Conservation (phyloP, 1,284 basidiomycete genomes). For the Vanrija sp. region DNA sequence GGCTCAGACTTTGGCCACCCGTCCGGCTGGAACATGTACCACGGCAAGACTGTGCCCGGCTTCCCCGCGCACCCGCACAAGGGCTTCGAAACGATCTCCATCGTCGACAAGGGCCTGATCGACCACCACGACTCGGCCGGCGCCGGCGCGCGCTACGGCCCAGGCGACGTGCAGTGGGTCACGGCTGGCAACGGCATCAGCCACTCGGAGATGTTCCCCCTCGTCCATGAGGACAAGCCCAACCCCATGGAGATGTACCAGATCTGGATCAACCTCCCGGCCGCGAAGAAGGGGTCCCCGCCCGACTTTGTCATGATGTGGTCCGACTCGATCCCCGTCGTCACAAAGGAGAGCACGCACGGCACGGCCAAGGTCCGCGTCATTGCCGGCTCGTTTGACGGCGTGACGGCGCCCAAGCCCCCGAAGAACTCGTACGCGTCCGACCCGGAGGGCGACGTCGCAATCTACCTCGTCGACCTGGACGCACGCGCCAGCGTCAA, state of each 20-base stretch:
- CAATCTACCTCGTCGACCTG: constrained; percentile 14
- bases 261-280: constrained; percentile 17
- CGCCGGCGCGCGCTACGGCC: constrained; percentile 20
- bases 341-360: constrained; percentile 6
- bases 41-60: constrained; percentile 8
- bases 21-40: constrained; percentile 16
- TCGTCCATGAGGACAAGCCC: constrained; percentile 2
- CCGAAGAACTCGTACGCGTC: constrained; percentile 8
- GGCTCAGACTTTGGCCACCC: constrained; percentile 13
- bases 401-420: constrained; percentile 3
- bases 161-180: constrained; percentile 94
- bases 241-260: constrained; percentile 15
- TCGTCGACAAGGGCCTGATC: constrained; percentile 10
- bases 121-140: constrained; percentile 18
- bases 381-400: constrained; percentile 14
- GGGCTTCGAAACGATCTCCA: constrained; percentile 14
- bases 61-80: constrained; percentile 13
- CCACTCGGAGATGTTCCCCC: constrained; percentile 68
- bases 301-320: constrained; percentile 17
- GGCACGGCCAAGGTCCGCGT: constrained; percentile 6
- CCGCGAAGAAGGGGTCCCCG: constrained; percentile 7
- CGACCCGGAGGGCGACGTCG: constrained; percentile 14
- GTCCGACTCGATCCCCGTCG: constrained; percentile 9
- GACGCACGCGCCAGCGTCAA: constrained; percentile 10
- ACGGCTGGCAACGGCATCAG: constrained; percentile 66